phyloP scores from a whole-genome alignment of 805 yeast genomes.

The Sungouiella thailandica region DNA sequence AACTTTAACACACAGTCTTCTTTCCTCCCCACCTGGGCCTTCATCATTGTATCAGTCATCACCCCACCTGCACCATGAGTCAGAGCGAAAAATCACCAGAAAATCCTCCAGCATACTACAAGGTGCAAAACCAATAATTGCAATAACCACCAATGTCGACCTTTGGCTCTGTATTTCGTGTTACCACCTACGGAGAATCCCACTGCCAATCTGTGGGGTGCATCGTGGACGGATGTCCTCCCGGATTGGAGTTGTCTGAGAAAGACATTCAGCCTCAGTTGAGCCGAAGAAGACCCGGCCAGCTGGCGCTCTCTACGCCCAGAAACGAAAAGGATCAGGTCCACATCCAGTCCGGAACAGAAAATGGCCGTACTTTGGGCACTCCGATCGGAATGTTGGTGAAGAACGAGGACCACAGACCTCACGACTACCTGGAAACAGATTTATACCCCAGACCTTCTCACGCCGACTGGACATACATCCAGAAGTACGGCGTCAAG shows the following conservation, averaged over 20 bases:
- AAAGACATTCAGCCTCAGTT: slow-evolving; percentile 92
- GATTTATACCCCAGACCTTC: slow-evolving; percentile 96
- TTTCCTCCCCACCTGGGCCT: too few relatives aligned
- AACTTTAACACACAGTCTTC: too few relatives aligned
- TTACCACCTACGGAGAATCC: slow-evolving; percentile 96
- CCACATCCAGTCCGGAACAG: slow-evolving; percentile 91
- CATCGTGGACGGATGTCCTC: slow-evolving; percentile 97
- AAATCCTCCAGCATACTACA: background rate
- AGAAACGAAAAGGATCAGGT: slow-evolving; percentile 93
- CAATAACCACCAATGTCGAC: slow-evolving; percentile 28
- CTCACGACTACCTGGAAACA: slow-evolving; percentile 92
- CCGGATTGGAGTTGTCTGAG: slow-evolving; percentile 82
- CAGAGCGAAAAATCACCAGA: background rate
- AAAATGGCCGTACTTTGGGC: slow-evolving; percentile 84
- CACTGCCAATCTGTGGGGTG: slow-evolving; percentile 98
- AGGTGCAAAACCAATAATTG: too few relatives aligned
- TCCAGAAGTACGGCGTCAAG: slow-evolving; percentile 85
- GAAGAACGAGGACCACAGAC: slow-evolving; percentile 92
- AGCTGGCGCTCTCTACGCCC: slow-evolving; percentile 87
- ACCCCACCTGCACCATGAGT: background rate
- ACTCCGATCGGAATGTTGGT: slow-evolving; percentile 95
- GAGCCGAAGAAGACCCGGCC: slow-evolving; percentile 97
- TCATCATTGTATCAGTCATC: too few relatives aligned
- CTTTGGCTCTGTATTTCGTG: slow-evolving; percentile 44
- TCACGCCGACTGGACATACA: slow-evolving; percentile 94